Base-by-base conservation (phyloP, 2,329 filamentous ascomycete species). In the Coleophoma eucalyptorum region DNA sequence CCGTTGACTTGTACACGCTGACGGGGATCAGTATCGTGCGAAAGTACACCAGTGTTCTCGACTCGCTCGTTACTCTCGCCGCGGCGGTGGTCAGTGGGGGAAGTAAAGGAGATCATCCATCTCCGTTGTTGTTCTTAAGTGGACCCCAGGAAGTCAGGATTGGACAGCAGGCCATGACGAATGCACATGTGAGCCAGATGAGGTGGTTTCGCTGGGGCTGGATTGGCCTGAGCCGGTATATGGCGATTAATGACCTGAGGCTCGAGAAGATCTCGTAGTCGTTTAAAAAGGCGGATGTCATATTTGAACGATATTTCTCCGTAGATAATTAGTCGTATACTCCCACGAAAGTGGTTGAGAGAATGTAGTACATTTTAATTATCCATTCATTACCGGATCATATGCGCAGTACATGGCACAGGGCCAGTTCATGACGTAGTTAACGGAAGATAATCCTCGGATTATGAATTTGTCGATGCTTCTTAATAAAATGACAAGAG, bases 151-250 rank as follows among this genome's bases (percentile, higher is more conserved):
- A 78, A 50, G 82, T 86, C 56, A 76, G 85, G 56, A 80, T 77
- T 31, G 93, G 90, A 7, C 87, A 92, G 73, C 78, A 74, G 49
- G 92, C 94, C 32, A 99, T 99, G 94, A 91, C 89, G 2, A 78
- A 80, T 49, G 93, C 89, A 26, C 94, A 99, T 73, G 77, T 84
- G 71, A 97, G 91, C 69, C 94, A 99, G 78, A 99, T 99, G 94
- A 83, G 89, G 35, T 99, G 94, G 94, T 99, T 97, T 66, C 83
- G 94, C 7, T 97, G 91, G 81, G 90, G 91, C 3, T 99, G 92
- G 91, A 96, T 99, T 65, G 79, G 82, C 0, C 67, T 96, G 51
- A 94, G 91, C 63, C 78, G 94, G 54, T 99, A 97, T 71, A 97
- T 99, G 94, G 80, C 91, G 51, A 80, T 97, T 32, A 99, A 99